phyloP scores from a whole-genome alignment of 352 stramenopile genomes.

The Pythium utonaiense region DNA sequence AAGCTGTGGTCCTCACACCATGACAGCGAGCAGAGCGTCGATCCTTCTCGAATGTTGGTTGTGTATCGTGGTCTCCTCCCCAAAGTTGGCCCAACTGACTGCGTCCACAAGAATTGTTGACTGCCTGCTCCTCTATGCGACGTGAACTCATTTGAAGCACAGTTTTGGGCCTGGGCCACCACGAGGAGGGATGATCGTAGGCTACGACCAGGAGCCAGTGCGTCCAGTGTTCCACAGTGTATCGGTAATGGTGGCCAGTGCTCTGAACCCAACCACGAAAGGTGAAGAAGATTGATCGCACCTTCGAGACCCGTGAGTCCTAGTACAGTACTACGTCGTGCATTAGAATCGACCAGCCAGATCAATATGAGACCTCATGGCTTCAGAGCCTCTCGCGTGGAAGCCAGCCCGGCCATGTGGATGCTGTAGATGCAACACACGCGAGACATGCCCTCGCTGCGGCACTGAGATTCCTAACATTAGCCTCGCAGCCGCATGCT shows the following conservation, averaged over 20 bases:
- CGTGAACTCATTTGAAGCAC: neutral
- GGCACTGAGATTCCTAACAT: neutral
- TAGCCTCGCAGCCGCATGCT: neutral
- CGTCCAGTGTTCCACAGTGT: neutral
- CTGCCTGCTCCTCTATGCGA: neutral
- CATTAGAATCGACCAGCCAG: neutral
- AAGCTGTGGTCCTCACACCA: neutral
- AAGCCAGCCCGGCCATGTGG: neutral
- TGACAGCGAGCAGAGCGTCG: slow-evolving; percentile 7
- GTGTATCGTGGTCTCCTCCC: neutral
- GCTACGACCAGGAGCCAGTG: neutral
- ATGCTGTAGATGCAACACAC: neutral
- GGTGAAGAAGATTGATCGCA: neutral
- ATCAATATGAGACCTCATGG: neutral
- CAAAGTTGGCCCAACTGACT: slow-evolving; percentile 10
- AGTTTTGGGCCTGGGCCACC: neutral
- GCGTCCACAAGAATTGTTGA: neutral
- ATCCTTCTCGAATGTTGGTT: slow-evolving; percentile 26
- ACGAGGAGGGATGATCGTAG: neutral
- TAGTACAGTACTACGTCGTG: neutral
- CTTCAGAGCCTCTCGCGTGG: neutral
- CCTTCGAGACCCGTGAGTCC: neutral
- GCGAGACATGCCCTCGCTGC: slow-evolving; percentile 1
- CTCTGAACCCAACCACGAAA: neutral
- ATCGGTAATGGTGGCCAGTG: neutral